Percentiles rank a stretch among this genome's conserved stretches.
Evolutionary conservation across 495 filamentous ascomycete genomes (phyloP).

Genomic region (Massariosphaeria phaeospora): DNA sequence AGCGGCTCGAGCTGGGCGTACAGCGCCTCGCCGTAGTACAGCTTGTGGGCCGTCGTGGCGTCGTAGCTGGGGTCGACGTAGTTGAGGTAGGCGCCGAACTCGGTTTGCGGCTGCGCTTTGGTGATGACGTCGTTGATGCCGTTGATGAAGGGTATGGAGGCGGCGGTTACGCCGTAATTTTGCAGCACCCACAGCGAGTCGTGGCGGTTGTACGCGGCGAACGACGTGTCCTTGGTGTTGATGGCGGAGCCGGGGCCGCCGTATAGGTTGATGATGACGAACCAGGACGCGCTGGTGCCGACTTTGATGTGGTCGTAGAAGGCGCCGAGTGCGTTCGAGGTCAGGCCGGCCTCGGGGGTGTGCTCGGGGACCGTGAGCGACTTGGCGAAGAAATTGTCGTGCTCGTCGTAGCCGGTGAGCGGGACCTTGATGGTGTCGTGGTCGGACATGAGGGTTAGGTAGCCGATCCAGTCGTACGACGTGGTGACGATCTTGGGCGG

Average conservation of each 20-base stretch:
- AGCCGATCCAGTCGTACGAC: constrained; percentile 19
- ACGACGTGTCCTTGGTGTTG: constrained; percentile 16
- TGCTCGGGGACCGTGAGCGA: constrained; percentile 41
- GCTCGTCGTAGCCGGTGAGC: constrained; percentile 33
- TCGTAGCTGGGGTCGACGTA: constrained; percentile 62
- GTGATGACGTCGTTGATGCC: constrained; percentile 37
- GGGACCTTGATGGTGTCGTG: constrained; percentile 33
- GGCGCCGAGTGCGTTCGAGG: constrained; percentile 37
- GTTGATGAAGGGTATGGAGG: constrained; percentile 46
- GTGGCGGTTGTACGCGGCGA: constrained; percentile 51
- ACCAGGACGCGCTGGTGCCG: constrained; percentile 6
- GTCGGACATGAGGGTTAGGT: constrained; percentile 19
- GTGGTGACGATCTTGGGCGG: constrained; percentile 6
- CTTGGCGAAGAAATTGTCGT: constrained; percentile 53
- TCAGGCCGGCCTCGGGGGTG: constrained; percentile 37
- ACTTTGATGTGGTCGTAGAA: constrained; percentile 47
- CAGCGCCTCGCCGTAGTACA: constrained; percentile 55
- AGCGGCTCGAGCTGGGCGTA: constrained; percentile 45
- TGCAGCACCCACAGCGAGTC: constrained; percentile 39
- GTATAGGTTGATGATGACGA: constrained; percentile 32
- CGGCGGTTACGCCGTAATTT: constrained; percentile 29
- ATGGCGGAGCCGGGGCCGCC: constrained; percentile 29
- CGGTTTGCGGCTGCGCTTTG: constrained; percentile 31
- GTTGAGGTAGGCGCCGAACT: constrained; percentile 56
- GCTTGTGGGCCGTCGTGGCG: constrained; percentile 43